phyloP scores from a whole-genome alignment of 2,329 filamentous ascomycete species.

The Beauveria medogensis region DNA sequence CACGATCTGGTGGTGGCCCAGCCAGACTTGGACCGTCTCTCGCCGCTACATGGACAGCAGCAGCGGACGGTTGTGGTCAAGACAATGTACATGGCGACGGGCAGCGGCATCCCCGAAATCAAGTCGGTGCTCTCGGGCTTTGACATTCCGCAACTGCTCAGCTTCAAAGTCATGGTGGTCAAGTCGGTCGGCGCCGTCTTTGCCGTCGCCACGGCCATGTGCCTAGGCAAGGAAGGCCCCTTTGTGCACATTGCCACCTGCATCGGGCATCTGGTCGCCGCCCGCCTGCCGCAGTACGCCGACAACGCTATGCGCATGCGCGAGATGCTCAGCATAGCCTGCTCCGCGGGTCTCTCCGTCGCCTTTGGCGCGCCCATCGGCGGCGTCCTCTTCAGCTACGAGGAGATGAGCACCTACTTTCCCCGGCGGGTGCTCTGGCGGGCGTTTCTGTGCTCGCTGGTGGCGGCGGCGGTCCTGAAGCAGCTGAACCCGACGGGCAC shows the following conservation, averaged over 20 bases:
- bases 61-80: constrained; percentile 15
- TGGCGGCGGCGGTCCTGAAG: constrained; percentile 92
- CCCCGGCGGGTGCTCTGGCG: constrained; percentile 99
- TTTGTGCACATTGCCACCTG: constrained; percentile 95
- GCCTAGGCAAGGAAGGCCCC: constrained; percentile 94
- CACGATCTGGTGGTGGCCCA: constrained; percentile 82
- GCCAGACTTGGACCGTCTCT: constrained; percentile 49
- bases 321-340: constrained; percentile 85
- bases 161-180: constrained; percentile 77
- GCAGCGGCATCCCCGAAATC: constrained; percentile 94
- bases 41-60: too few species aligned
- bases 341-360: constrained; percentile 85
- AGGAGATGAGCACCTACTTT: constrained; percentile 95
- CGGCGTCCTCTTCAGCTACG: constrained; percentile 87
- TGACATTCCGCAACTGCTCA: constrained; percentile 79
- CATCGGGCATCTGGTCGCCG: constrained; percentile 78
- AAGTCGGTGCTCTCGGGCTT: constrained; percentile 93
- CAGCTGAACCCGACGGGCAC: constrained; percentile 91
- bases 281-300: constrained; percentile 70
- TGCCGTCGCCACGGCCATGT: constrained; percentile 87
- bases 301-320: constrained; percentile 90
- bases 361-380: constrained; percentile 92
- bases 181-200: constrained; percentile 89
- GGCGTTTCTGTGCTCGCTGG: constrained; percentile 97
- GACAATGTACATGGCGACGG: constrained; percentile 65